phyloP scores from a whole-genome alignment of 768 basidiomycete species.

The Amanita thiersii region DNA sequence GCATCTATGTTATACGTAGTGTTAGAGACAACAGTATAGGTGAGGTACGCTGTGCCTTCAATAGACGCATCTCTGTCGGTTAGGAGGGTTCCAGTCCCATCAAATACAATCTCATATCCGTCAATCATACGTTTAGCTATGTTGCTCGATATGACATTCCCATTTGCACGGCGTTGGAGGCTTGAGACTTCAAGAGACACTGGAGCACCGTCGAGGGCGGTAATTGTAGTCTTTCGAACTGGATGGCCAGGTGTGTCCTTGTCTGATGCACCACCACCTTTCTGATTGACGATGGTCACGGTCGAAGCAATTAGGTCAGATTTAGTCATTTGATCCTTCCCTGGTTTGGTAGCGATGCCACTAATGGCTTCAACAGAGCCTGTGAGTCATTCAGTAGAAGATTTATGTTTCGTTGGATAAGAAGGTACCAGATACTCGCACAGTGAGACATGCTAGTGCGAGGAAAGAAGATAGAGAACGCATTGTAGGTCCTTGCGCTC shows the following conservation, averaged over 20 bases:
- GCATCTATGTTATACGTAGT: slow-evolving; percentile 35
- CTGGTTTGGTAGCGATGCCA: too few relatives aligned
- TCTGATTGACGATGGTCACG: slow-evolving; percentile 27
- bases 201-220: slow-evolving; percentile 35
- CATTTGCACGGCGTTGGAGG: too few relatives aligned
- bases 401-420: too few relatives aligned
- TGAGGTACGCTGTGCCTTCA: slow-evolving; percentile 40
- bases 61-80: slow-evolving; percentile 34
- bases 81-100: slow-evolving; percentile 24
- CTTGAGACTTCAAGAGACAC: slow-evolving; percentile 9
- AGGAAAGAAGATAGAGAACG: not conserved
- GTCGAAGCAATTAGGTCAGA: slow-evolving; percentile 28
- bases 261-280: slow-evolving; percentile 21
- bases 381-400: too few relatives aligned
- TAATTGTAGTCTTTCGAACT: slow-evolving; percentile 27
- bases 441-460: not conserved
- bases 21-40: slow-evolving; percentile 36
- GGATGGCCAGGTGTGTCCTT: slow-evolving; percentile 25
- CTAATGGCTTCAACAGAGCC: too few relatives aligned
- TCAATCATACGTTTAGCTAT: slow-evolving; percentile 15
- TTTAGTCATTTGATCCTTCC: too few relatives aligned
- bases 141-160: slow-evolving; percentile 11
- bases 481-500: not conserved
- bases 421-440: not conserved
- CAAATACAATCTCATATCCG: slow-evolving; percentile 31